Conservation (phyloP, 75 land plant genomes). For the Pinus tabuliformis region DNA sequence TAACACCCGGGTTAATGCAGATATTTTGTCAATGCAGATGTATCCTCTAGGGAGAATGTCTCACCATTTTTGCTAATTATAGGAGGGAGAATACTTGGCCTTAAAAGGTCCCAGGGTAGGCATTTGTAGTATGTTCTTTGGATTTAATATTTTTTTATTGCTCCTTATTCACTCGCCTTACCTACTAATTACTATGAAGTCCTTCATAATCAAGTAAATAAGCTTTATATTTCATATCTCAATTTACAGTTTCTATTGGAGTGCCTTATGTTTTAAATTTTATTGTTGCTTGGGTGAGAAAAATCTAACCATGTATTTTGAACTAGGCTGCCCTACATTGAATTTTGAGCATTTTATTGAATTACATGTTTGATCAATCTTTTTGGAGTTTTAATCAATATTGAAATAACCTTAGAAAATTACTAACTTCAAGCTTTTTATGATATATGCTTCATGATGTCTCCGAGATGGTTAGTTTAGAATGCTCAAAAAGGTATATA, state of each 20-base stretch:
- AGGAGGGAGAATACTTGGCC: slow-evolving; percentile 69
- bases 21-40: slow-evolving; percentile 30
- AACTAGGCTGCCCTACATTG: too few species aligned
- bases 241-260: neutral
- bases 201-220: too few species aligned
- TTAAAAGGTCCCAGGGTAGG: slow-evolving; percentile 77
- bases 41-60: slow-evolving; percentile 86
- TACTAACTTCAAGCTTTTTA: too few species aligned
- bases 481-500: too few species aligned
- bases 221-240: neutral
- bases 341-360: too few species aligned
- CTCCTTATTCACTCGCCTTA: neutral
- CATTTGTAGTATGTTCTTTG: neutral
- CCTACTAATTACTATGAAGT: neutral
- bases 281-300: neutral
- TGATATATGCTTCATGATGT: too few species aligned
- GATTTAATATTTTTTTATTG: neutral
- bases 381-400: too few species aligned
- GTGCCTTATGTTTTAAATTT: neutral
- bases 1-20: too few species aligned
- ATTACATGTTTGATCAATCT: too few species aligned
- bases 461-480: too few species aligned
- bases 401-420: too few species aligned
- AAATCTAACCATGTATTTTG: too few species aligned
- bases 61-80: slow-evolving; percentile 62